Percentiles rank a stretch among this genome's conserved stretches.
These are phyloP conservation scores for Hibiscus syriacus DNA, from an alignment of 345 rosid genomes.

Conservation along the genomic window DNA sequence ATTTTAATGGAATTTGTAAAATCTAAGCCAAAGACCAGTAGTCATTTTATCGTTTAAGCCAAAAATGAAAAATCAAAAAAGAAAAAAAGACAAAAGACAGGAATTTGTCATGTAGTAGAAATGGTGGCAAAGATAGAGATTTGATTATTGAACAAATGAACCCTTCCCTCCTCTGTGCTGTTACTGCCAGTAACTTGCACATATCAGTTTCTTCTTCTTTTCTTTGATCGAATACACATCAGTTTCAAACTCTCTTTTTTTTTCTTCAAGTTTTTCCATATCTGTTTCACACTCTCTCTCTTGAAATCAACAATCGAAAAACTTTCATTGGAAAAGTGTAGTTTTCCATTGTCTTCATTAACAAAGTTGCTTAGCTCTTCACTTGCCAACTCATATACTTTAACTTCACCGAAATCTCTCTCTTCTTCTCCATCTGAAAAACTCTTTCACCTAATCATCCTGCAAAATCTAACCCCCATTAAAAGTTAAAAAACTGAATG, in stretches of 20 bases:
- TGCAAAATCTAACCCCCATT: constrained; percentile 2
- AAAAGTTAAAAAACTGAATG: background rate
- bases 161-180: background rate
- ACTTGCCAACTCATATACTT: too few relatives aligned
- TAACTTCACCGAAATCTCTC: background rate
- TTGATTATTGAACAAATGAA: background rate
- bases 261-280: background rate
- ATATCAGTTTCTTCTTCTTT: too few relatives aligned
- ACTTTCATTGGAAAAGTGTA: background rate
- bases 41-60: too few relatives aligned
- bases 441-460: background rate
- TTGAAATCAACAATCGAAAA: background rate
- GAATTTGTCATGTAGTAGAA: background rate
- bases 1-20: too few relatives aligned
- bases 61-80: too few relatives aligned
- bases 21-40: too few relatives aligned
- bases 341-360: background rate
- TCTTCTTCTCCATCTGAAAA: background rate
- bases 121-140: background rate
- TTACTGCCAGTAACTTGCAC: constrained; percentile 30
- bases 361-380: too few relatives aligned
- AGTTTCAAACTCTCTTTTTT: background rate
- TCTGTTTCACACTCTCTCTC: background rate
- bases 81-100: too few relatives aligned
- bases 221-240: too few relatives aligned